Percentiles rank a stretch among this genome's conserved stretches.
Conservation (phyloP, 352 stramenopile species). For the Hyaloperonospora arabidopsidis region DNA sequence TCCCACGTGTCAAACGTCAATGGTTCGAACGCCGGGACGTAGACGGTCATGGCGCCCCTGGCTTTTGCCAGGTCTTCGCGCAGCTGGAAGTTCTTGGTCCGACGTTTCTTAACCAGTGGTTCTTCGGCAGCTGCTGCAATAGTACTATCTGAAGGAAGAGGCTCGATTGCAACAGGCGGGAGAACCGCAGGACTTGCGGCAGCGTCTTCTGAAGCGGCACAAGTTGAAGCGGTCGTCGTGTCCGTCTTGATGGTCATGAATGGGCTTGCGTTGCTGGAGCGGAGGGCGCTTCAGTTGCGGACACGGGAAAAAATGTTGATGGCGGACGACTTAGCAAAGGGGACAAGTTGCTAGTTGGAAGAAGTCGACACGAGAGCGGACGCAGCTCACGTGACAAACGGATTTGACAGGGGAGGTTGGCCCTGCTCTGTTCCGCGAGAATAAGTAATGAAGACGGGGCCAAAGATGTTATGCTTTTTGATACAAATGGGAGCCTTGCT, state of each 20-base stretch:
- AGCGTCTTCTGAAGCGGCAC: neutral
- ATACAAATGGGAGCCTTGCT: too few relatives aligned
- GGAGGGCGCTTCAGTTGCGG: slow-evolving; percentile 6
- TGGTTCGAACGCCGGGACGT: slow-evolving; percentile 43
- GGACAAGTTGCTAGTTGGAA: too few relatives aligned
- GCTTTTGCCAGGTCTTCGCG: slow-evolving; percentile 62
- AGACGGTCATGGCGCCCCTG: slow-evolving; percentile 33
- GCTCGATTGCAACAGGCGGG: neutral
- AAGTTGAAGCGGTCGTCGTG: slow-evolving; percentile 1
- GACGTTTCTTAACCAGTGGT: slow-evolving; percentile 62
- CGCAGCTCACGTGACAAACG: too few relatives aligned
- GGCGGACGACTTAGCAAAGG: slow-evolving; percentile 1
- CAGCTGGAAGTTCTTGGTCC: slow-evolving; percentile 77
- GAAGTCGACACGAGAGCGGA: too few relatives aligned
- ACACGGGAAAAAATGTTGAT: slow-evolving; percentile 8
- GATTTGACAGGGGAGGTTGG: too few relatives aligned
- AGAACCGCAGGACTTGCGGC: neutral
- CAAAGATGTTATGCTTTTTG: too few relatives aligned
- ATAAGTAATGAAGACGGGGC: too few relatives aligned
- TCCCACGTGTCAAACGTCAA: slow-evolving; percentile 58
- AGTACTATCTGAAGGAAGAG: slow-evolving; percentile 8
- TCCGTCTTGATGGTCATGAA: slow-evolving; percentile 7
- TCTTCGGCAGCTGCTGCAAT: slow-evolving; percentile 5
- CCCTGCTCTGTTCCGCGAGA: too few relatives aligned
- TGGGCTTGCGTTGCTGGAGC: slow-evolving; percentile 8